phyloP scores from a whole-genome alignment of 176 grass and related monocot species.

The Eleusine coracana region DNA sequence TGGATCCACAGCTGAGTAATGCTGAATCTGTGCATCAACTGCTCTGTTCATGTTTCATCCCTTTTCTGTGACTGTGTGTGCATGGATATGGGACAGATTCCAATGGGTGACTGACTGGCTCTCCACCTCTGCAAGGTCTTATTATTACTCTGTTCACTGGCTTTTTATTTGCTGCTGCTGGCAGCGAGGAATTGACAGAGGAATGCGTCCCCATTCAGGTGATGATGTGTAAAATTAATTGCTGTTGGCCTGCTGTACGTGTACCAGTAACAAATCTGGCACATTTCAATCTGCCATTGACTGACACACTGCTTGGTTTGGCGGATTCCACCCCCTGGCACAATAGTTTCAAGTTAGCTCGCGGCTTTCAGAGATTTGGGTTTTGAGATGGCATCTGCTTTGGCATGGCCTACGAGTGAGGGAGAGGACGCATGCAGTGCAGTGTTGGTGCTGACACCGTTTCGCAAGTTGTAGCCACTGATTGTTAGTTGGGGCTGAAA shows the following conservation, averaged over 20 bases:
- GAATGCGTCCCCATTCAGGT: slow-evolving; percentile 39
- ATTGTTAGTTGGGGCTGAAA: slow-evolving; percentile 41
- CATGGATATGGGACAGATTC: too few relatives aligned
- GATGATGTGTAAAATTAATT: slow-evolving; percentile 38
- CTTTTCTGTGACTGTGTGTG: not conserved
- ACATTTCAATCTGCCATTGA: slow-evolving; percentile 4
- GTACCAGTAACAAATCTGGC: not conserved
- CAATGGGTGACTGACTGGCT: not conserved
- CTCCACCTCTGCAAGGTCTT: not conserved
- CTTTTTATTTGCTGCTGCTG: not conserved
- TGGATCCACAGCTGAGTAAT: not conserved
- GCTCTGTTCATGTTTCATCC: not conserved
- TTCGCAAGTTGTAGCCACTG: slow-evolving; percentile 41
- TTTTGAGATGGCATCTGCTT: slow-evolving; percentile 38
- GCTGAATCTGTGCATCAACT: not conserved
- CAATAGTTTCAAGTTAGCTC: not conserved
- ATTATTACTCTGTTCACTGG: not conserved
- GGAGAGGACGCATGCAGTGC: not conserved
- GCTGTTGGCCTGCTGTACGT: not conserved
- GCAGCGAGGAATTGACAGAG: slow-evolving; percentile 33
- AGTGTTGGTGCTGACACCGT: not conserved
- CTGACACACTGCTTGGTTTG: slow-evolving; percentile 9
- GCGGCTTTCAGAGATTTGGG: slow-evolving; percentile 8
- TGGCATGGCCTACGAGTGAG: slow-evolving; percentile 28
- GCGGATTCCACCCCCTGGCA: not conserved